Base-by-base conservation (phyloP, 2,329 filamentous ascomycete genomes). In the Curvularia hawaiiensis region DNA sequence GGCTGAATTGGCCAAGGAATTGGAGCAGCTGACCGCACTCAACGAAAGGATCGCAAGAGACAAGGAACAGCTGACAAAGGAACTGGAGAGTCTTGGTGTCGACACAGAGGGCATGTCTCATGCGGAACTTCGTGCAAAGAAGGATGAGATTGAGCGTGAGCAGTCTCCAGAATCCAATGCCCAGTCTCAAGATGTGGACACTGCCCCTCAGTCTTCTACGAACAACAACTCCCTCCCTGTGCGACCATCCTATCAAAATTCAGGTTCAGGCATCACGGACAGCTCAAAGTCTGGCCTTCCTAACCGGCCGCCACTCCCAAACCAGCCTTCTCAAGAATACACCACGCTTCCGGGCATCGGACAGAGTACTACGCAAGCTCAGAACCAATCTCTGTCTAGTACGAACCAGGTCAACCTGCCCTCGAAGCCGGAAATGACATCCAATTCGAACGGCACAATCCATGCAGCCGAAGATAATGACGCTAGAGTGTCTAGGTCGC, bases 81-180 rank as follows among this genome's bases (percentile, higher is more conserved):
- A 84, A 62, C 72, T 85, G n/a, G 78, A 80, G 57, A 70, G 69
- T 50, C 73, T 84, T 20, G 79, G 79, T 39, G 66, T 81, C 40
- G 79, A 84, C 54, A 80, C 80, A 1, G 76, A 80, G 50, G 79
- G 79, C 4, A 75, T 81, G 64, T 75, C 78, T 3, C 70, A 80
- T 54, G 77, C 77, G 24, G 75, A 80, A 50, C 71, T 83, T 24
- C 76, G 79, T 56, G 76, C 77, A 4, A 77, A 74, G 56, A 78
- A 75, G 48, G 67, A 74, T 28, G 75, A 77, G 57, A 75, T 77
- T 26, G 67, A 73, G 45, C 67, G 69, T 40, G 68, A 73, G 45
- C 57, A 48, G 16, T 65, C 62, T 11, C 60, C 62, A 10, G 61
- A 59, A 5, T 49, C 45, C 10, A 57, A 63, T 2, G 18, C 3